Evolutionary conservation across 345 rosid species (phyloP), one percentile per base, ranked within the genome.

Genomic region (Populus tremula): DNA sequence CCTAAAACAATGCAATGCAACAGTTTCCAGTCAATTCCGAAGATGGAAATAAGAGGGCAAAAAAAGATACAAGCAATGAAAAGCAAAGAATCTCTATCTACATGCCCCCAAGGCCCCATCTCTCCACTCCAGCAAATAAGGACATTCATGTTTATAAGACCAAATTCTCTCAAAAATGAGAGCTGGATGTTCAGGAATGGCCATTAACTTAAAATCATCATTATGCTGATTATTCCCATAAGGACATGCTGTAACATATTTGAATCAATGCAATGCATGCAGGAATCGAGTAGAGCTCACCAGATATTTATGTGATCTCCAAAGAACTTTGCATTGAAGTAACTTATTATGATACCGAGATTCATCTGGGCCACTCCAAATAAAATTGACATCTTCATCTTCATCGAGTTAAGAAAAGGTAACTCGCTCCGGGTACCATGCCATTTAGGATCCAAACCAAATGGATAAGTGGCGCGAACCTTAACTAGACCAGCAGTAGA

Each of bases 371-470:
- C 82, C 75, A 96, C 98, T 84, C 99, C 99, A 64, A 93, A 83
- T 69, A 93, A 92, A 80, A 96, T 96, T 41, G 99, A 96, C 99
- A 96, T 93, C 89, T 96, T 96, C 99, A 96, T 96, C 93, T 96
- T 96, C 80, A 96, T 85, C 9, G 99, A 96, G 86, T 93, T 96
- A 49, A 96, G 89, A 86, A 89, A 96, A 43, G 99, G 98, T 43
- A 96, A 85, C 86, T 96, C 98, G 8, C 94, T 96, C 76, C 97
- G 95, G 74, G 87, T 78, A 67, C 99, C 98, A 76, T 92, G 97
- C 99, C 99, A 96, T 66, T 68, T 94, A 72, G 99, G 98, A 86
- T 96, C 99, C 36, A 96, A 91, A 8, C 99, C 99, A 74, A 96
- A 93, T 49, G 99, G 97, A 69, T 96, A 96, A 71, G 99, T 64